phyloP scores from a whole-genome alignment of 306 rosid genomes.

The Urtica urens region DNA sequence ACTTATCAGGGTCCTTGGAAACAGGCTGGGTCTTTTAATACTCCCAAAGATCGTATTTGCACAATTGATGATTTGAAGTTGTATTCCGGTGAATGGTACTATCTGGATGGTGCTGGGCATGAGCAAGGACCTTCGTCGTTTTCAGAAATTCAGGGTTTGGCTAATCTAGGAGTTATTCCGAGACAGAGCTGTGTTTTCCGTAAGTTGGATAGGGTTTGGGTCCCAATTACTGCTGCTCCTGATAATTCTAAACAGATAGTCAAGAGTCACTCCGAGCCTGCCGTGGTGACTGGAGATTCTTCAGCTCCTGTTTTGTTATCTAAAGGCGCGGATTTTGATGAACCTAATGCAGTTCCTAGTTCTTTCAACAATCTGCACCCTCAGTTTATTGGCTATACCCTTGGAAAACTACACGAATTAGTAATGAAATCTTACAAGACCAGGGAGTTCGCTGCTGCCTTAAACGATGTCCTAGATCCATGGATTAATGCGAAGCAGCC shows the following conservation, averaged over 20 bases:
- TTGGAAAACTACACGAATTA: slow-evolving; percentile 87
- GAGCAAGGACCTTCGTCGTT: slow-evolving; percentile 84
- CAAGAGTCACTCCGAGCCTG: slow-evolving; percentile 28
- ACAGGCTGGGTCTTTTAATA: slow-evolving; percentile 24
- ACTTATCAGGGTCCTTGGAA: slow-evolving; percentile 32
- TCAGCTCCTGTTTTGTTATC: slow-evolving; percentile 24
- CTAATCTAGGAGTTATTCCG: slow-evolving; percentile 62
- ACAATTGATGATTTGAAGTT: slow-evolving; percentile 61
- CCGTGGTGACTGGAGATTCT: slow-evolving; percentile 28
- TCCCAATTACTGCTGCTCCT: slow-evolving; percentile 62
- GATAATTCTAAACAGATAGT: slow-evolving; percentile 41
- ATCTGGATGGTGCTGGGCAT: slow-evolving; percentile 95
- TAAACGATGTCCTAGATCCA: slow-evolving; percentile 93
- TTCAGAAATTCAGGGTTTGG: slow-evolving; percentile 68
- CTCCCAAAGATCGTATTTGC: slow-evolving; percentile 60
- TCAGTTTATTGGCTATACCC: slow-evolving; percentile 78
- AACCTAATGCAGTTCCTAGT: slow-evolving; percentile 15
- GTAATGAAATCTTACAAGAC: slow-evolving; percentile 89
- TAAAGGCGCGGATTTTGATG: slow-evolving; percentile 21
- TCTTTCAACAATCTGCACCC: slow-evolving; percentile 53
- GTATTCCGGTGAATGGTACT: slow-evolving; percentile 89
- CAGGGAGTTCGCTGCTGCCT: slow-evolving; percentile 91
- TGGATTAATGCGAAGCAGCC: slow-evolving; percentile 96
- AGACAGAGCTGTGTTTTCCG: slow-evolving; percentile 70
- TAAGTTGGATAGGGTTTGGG: slow-evolving; percentile 82